Evolutionary conservation across 345 rosid species (phyloP).

Genomic region (Litchi chinensis): DNA sequence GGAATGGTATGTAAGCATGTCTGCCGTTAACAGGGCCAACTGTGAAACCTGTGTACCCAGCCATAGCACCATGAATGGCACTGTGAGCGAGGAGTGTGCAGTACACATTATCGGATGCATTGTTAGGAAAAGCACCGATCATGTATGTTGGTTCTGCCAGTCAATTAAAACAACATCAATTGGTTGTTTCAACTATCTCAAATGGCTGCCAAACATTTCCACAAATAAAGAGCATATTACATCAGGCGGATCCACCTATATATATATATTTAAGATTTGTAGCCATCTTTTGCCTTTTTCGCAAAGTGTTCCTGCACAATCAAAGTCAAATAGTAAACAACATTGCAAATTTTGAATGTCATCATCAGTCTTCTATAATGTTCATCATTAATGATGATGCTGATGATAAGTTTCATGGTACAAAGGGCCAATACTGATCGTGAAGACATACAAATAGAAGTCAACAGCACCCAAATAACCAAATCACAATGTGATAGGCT

Average conservation of each 20-base stretch:
- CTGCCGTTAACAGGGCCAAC: conserved; percentile 50
- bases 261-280: conserved; percentile 71
- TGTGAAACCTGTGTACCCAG: conserved; percentile 61
- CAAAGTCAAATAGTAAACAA: too few species aligned
- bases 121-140: conserved; percentile 59
- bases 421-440: too few species aligned
- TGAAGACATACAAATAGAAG: too few species aligned
- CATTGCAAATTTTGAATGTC: background rate
- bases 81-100: conserved; percentile 62
- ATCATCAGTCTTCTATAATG: background rate
- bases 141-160: conserved; percentile 59
- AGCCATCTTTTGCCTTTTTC: conserved; percentile 39
- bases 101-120: conserved; percentile 64
- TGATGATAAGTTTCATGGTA: too few species aligned
- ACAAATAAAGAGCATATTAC: background rate
- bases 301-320: conserved; percentile 51
- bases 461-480: too few species aligned
- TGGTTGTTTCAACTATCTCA: background rate
- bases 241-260: conserved; percentile 12
- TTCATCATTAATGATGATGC: too few species aligned
- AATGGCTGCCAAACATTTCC: background rate
- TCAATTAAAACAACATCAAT: background rate
- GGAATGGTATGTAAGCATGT: conserved; percentile 52
- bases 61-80: conserved; percentile 66
- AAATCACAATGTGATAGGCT: too few species aligned